These are phyloP conservation scores for Penicillium aurantiogriseum DNA, from an alignment of 2,329 filamentous ascomycete species.

Conservation along the genomic window DNA sequence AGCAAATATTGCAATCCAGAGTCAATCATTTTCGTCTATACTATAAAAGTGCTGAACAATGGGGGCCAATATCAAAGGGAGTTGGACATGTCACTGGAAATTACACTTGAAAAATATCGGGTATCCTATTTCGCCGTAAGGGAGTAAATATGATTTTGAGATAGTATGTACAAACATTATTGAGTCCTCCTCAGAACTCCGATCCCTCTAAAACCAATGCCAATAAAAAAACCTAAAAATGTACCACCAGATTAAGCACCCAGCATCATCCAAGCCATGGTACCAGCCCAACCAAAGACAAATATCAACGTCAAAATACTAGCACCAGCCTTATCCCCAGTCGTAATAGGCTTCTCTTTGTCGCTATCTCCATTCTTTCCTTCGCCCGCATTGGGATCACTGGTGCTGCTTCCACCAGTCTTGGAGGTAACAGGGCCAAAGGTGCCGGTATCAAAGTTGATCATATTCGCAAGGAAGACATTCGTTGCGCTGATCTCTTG, in stretches of 20 bases:
- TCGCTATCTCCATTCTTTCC: neutral
- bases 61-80: too few relatives aligned
- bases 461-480: conserved; percentile 61
- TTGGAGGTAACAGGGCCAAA: conserved; percentile 36
- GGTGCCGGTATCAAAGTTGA: conserved; percentile 52
- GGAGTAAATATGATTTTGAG: neutral
- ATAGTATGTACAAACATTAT: conserved; percentile 1
- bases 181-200: conserved; percentile 1
- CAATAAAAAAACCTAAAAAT: neutral
- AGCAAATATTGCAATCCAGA: neutral
- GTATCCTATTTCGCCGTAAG: neutral
- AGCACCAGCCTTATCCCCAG: conserved; percentile 41
- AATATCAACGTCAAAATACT: conserved; percentile 38
- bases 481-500: conserved; percentile 68
- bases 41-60: too few relatives aligned
- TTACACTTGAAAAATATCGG: too few relatives aligned
- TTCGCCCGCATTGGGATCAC: conserved; percentile 38
- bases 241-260: conserved; percentile 13
- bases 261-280: conserved; percentile 34
- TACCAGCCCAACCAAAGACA: conserved; percentile 28
- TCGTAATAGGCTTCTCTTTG: conserved; percentile 21
- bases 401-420: conserved; percentile 56
- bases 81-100: too few relatives aligned
- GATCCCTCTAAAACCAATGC: neutral
- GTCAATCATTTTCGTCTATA: neutral